A percentile compares a stretch with the other conserved stretches of the same genome.
phyloP scores from a whole-genome alignment of 495 filamentous ascomycete genomes.

The Aspergillus ostianus region DNA sequence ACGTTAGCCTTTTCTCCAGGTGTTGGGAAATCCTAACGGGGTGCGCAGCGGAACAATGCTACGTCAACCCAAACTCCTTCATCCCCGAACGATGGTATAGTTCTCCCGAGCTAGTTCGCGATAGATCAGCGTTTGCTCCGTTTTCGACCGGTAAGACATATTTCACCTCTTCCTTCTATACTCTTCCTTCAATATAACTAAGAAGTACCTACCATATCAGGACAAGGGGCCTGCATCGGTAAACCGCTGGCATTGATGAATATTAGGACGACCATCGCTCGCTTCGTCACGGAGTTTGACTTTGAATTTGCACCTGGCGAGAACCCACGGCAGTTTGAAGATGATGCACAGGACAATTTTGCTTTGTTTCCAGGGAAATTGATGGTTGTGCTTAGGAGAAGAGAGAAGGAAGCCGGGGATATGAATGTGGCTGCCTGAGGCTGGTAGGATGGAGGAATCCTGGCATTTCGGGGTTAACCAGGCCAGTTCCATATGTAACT shows the following conservation, averaged over 20 bases:
- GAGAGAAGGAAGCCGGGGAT: neutral
- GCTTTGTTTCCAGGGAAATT: too few species aligned
- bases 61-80: conserved; percentile 37
- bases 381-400: neutral
- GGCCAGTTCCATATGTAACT: too few species aligned
- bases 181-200: too few species aligned
- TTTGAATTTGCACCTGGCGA: conserved; percentile 19
- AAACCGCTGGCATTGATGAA: conserved; percentile 28
- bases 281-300: conserved; percentile 24
- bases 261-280: conserved; percentile 22
- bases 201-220: neutral
- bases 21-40: neutral
- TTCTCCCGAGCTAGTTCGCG: conserved; percentile 22
- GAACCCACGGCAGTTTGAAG: neutral
- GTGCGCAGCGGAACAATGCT: conserved; percentile 10
- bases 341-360: neutral
- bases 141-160: conserved; percentile 6
- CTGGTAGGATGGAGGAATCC: too few species aligned
- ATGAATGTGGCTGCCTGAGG: neutral
- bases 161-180: neutral
- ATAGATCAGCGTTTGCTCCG: conserved; percentile 12
- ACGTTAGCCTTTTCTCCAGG: too few species aligned
- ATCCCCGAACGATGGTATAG: conserved; percentile 55
- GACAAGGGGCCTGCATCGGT: conserved; percentile 30
- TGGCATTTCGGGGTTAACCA: too few species aligned